Conservation (phyloP, 2,329 filamentous ascomycete genomes). For the Cordyceps fumosorosea region DNA sequence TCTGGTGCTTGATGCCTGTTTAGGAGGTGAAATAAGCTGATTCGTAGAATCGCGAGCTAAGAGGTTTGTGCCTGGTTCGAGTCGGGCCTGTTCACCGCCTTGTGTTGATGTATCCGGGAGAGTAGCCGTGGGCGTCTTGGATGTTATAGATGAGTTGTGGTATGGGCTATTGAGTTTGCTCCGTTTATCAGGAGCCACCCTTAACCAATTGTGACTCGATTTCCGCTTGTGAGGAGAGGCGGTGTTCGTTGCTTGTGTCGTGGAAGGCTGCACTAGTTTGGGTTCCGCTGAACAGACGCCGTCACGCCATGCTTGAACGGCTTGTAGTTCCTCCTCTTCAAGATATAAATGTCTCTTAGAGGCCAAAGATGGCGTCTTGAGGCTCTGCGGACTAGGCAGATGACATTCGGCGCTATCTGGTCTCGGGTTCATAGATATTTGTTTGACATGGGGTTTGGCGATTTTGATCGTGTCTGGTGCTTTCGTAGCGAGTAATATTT, state of each 20-base stretch:
- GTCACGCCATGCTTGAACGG: conserved; percentile 28
- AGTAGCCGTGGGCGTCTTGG: neutral
- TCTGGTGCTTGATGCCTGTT: neutral
- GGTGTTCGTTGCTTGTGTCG: conserved; percentile 18
- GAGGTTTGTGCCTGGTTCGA: neutral
- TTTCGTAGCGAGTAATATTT: neutral
- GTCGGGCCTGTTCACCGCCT: neutral
- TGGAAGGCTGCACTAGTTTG: conserved; percentile 2
- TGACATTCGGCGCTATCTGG: conserved; percentile 9
- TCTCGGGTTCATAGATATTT: neutral
- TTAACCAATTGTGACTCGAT: conserved; percentile 26
- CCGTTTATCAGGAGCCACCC: conserved; percentile 24
- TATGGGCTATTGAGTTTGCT: neutral
- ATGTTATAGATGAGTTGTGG: neutral
- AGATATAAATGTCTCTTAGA: conserved; percentile 13
- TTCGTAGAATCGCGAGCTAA: neutral
- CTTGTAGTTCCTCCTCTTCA: conserved; percentile 22
- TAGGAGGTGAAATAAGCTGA: conserved; percentile 9
- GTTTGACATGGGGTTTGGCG: neutral
- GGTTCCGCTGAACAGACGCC: conserved; percentile 12
- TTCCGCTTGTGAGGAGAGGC: conserved; percentile 13
- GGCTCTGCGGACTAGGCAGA: conserved; percentile 18
- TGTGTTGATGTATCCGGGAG: neutral
- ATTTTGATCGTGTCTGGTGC: neutral
- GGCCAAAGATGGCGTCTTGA: conserved; percentile 15